These are phyloP conservation scores for Maudiozyma serrabonitensis DNA, from an alignment of 805 yeast species.

Conservation along the genomic window DNA sequence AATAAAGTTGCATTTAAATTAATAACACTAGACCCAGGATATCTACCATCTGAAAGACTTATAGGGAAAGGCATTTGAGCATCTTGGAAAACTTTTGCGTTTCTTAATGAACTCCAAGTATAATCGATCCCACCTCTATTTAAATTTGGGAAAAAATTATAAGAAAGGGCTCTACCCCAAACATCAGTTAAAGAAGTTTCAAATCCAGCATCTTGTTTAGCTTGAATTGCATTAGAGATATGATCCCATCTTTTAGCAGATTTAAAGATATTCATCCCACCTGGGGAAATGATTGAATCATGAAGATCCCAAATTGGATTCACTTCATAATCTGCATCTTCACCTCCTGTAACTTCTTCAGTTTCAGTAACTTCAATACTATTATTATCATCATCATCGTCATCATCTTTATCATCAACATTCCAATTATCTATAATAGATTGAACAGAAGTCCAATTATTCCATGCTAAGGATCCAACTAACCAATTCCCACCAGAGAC, in stretches of 20 bases:
- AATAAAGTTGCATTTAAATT: conserved; percentile 60
- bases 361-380: conserved; percentile 29
- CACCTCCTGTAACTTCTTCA: conserved; percentile 13
- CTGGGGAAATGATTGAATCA: conserved; percentile 50
- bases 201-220: conserved; percentile 55
- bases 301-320: conserved; percentile 65
- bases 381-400: too few species aligned
- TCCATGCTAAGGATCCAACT: conserved; percentile 54
- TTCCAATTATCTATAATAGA: conserved; percentile 36
- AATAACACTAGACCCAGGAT: conserved; percentile 47
- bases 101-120: conserved; percentile 48
- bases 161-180: conserved; percentile 71
- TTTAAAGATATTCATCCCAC: conserved; percentile 48
- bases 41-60: conserved; percentile 53
- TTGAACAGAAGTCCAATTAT: conserved; percentile 66
- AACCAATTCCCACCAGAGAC: conserved; percentile 84
- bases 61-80: conserved; percentile 68
- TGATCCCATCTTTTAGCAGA: conserved; percentile 44
- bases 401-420: conserved; percentile 24
- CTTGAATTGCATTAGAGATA: conserved; percentile 42
- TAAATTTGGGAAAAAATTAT: conserved; percentile 57
- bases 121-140: conserved; percentile 56
- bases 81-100: conserved; percentile 47
- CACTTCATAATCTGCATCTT: conserved; percentile 39
- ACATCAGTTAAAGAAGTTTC: conserved; percentile 60